Evolutionary conservation across 2,329 filamentous ascomycete genomes (phyloP), one percentile per base, ranked within the genome.

Genomic region (Penicillium vulpinum): DNA sequence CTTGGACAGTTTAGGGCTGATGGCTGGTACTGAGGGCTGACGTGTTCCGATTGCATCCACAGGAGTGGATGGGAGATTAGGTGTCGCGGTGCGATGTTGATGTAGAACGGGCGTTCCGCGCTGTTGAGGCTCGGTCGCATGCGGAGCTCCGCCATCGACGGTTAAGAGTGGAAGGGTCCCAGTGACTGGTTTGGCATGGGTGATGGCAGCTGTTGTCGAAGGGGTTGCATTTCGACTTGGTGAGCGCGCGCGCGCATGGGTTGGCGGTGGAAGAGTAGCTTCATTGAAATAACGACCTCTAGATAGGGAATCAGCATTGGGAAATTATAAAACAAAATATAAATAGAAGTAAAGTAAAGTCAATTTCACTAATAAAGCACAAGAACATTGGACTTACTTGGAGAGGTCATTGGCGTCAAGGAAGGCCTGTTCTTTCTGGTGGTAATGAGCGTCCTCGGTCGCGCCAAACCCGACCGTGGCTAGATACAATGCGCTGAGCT

Each of bases 401-500:
- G 79, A 68, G 39, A 86, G 75, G 62, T 84, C 80, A 72, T 85
- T 85, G 64, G 79, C 76, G 69, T 85, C 80, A 59, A 86, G 78
- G 64, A 85, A 85, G 44, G 74, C 76, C 63, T 75, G 71, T 71
- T 84, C 80, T 62, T 79, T 75, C 59, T 79, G 77, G 58, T 77
- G 75, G 67, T 78, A 77, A 54, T 74, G 69, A 39, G 76, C 82
- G 68, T 85, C 84, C 71, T 82, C 77, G 75, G 71, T 75, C 69
- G 77, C 76, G 68, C 69, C 68, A 66, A 78, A 73, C 63, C 81
- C 75, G 73, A 87, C 85, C 75, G 88, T 89, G 81, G 90, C 88
- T 83, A 90, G 85, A 81, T 89, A 96, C 69, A 96, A 84, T 80
- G 94, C 89, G 75, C 88, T 88, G 74, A 96, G 84, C 83, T 95